phyloP scores from a whole-genome alignment of 176 grass and related monocot species.

The Hsuehochloa calcarea region DNA sequence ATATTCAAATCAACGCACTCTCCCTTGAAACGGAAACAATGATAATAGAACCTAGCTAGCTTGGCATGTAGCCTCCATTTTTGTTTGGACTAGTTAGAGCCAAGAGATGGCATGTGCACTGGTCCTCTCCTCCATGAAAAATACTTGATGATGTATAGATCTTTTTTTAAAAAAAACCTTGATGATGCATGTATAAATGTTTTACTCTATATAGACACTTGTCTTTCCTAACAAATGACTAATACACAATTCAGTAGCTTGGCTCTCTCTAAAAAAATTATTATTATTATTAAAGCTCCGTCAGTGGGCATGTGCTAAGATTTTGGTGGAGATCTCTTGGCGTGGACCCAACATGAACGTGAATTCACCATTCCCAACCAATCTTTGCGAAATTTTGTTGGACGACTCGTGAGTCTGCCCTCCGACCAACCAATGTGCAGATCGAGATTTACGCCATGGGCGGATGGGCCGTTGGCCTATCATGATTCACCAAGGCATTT shows the following conservation, averaged over 20 bases:
- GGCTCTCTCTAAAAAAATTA: no score
- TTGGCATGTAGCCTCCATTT: not conserved
- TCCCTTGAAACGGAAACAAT: not conserved
- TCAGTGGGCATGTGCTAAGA: not conserved
- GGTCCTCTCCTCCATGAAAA: no score
- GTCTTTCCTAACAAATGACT: no score
- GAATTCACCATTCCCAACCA: not conserved
- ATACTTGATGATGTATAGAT: no score
- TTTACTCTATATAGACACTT: no score
- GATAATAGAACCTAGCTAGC: not conserved
- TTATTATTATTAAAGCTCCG: no score
- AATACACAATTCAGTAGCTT: no score
- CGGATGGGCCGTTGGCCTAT: not conserved
- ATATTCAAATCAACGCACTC: not conserved
- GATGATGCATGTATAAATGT: no score
- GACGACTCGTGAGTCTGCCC: not conserved
- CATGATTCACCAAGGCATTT: not conserved
- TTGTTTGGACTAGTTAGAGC: not conserved
- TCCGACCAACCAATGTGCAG: not conserved
- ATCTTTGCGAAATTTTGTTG: conserved; percentile 3
- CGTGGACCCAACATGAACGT: conserved; percentile 21
- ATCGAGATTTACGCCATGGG: not conserved
- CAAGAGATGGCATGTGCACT: no score
- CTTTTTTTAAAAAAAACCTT: no score
- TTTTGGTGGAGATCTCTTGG: not conserved